A percentile compares a stretch with the other conserved stretches of the same genome.
phyloP scores from a whole-genome alignment of 257 asterid genomes.

The Asclepias syriaca region DNA sequence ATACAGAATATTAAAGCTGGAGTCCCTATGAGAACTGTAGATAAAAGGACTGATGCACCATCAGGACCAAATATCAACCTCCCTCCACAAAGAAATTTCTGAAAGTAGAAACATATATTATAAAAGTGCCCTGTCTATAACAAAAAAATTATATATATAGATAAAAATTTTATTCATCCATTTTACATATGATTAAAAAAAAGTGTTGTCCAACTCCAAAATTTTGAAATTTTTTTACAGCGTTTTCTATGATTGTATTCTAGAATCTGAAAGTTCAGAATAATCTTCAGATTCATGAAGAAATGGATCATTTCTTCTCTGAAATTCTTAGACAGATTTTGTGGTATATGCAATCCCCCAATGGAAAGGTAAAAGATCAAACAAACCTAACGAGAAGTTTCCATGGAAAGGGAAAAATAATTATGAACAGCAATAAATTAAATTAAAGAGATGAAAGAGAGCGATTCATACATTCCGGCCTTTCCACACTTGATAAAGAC shows the following conservation, averaged over 20 bases:
- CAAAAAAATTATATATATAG: not conserved
- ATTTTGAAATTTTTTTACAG: not conserved
- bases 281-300: not conserved
- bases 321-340: not conserved
- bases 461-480: conserved; percentile 67
- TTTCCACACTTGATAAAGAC: conserved; percentile 83
- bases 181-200: not conserved
- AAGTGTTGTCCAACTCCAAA: not conserved
- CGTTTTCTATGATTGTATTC: not conserved
- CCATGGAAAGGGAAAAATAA: too few relatives aligned
- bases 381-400: not conserved
- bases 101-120: not conserved
- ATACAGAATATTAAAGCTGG: conserved; percentile 70
- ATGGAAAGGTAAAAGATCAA: not conserved
- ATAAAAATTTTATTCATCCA: conserved; percentile 2
- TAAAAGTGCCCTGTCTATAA: not conserved
- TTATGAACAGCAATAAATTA: too few relatives aligned
- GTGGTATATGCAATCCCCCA: too few relatives aligned
- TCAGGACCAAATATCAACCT: conserved; percentile 84
- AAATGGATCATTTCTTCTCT: not conserved
- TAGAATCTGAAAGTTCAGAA: not conserved
- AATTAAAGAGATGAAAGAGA: not conserved
- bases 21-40: conserved; percentile 55
- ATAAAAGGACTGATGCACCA: conserved; percentile 50
- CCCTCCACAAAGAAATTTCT: conserved; percentile 85